A percentile compares a stretch with the other conserved stretches of the same genome.
phyloP scores from a whole-genome alignment of 2,329 filamentous ascomycete species.

The Colletotrichum ledebouriae region DNA sequence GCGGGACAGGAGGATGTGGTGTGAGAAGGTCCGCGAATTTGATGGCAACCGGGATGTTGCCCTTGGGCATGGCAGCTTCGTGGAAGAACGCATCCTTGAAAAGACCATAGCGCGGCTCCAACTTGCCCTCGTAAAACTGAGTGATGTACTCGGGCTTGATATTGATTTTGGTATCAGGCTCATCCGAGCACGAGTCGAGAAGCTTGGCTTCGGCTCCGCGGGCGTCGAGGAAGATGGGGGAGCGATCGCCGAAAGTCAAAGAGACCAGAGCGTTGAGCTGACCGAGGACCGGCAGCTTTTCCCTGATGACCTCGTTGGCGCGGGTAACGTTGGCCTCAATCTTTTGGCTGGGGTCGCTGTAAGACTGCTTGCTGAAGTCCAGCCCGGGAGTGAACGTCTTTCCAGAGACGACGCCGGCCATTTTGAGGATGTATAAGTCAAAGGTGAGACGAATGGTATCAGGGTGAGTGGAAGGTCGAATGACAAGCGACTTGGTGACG shows the following conservation, averaged over 20 bases:
- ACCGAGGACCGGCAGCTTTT: not conserved
- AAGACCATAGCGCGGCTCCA: conserved; percentile 22
- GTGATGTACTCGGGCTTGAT: conserved; percentile 31
- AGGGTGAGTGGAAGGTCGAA: not conserved
- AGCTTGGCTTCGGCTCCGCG: not conserved
- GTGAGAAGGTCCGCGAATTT: conserved; percentile 21
- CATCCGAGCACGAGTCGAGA: not conserved
- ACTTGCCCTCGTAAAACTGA: conserved; percentile 27
- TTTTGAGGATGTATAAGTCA: not conserved
- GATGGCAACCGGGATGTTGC: conserved; percentile 17
- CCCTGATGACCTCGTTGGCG: conserved; percentile 13
- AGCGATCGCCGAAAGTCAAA: conserved; percentile 14
- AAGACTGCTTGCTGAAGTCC: conserved; percentile 9
- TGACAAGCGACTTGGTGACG: not conserved
- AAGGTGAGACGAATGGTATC: not conserved
- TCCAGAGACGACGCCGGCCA: conserved; percentile 17
- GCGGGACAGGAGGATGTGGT: conserved; percentile 7
- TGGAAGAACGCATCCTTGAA: conserved; percentile 28
- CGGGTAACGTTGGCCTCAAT: not conserved
- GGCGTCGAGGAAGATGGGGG: conserved; percentile 28
- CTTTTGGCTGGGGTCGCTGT: conserved; percentile 1
- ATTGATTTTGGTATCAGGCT: conserved; percentile 17
- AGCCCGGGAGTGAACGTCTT: conserved; percentile 17
- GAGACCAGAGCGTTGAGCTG: conserved; percentile 11
- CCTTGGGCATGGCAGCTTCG: conserved; percentile 23